Conservation (phyloP, 176 grass and related monocot genomes). For the Ananas comosus region DNA sequence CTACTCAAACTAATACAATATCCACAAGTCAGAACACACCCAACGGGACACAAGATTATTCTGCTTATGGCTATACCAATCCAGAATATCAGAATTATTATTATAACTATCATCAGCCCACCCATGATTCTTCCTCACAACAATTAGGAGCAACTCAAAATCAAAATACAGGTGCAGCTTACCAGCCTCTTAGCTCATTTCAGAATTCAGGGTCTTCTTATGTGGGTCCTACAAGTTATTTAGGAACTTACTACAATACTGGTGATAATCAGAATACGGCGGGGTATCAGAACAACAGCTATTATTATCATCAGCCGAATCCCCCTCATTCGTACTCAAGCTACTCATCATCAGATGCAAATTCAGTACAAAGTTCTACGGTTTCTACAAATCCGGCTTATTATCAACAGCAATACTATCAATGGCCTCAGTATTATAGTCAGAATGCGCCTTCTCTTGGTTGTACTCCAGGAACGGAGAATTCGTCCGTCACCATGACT, state of each 20-base stretch:
- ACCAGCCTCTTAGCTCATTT: slow-evolving; percentile 99
- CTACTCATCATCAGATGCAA: slow-evolving; percentile 49
- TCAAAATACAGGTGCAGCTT: slow-evolving; percentile 98
- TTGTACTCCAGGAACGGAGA: slow-evolving; percentile 41
- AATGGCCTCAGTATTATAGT: slow-evolving; percentile 66
- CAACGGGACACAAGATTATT: slow-evolving; percentile 25
- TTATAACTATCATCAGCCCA: slow-evolving; percentile 52
- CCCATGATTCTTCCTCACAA: slow-evolving; percentile 47
- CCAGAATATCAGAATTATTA: slow-evolving; percentile 52
- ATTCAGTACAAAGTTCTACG: slow-evolving; percentile 45
- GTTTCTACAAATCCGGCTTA: slow-evolving; percentile 46
- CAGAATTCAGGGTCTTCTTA: slow-evolving; percentile 91
- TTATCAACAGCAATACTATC: slow-evolving; percentile 80
- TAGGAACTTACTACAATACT: slow-evolving; percentile 98
- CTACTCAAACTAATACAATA: slow-evolving; percentile 41
- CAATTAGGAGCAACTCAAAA: slow-evolving; percentile 81
- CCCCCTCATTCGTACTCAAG: slow-evolving; percentile 37
- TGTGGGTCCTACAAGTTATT: slow-evolving; percentile 66
- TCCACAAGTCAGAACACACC: slow-evolving; percentile 20
- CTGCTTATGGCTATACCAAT: slow-evolving; percentile 45
- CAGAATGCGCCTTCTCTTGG: slow-evolving; percentile 38
- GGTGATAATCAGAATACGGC: slow-evolving; percentile 72
- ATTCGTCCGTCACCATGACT: slow-evolving; percentile 23
- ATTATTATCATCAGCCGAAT: slow-evolving; percentile 64
- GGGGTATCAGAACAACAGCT: slow-evolving; percentile 63